These are phyloP conservation scores for Xylaria sp. DNA, from an alignment of 2,329 filamentous ascomycete genomes.

Conservation along the genomic window DNA sequence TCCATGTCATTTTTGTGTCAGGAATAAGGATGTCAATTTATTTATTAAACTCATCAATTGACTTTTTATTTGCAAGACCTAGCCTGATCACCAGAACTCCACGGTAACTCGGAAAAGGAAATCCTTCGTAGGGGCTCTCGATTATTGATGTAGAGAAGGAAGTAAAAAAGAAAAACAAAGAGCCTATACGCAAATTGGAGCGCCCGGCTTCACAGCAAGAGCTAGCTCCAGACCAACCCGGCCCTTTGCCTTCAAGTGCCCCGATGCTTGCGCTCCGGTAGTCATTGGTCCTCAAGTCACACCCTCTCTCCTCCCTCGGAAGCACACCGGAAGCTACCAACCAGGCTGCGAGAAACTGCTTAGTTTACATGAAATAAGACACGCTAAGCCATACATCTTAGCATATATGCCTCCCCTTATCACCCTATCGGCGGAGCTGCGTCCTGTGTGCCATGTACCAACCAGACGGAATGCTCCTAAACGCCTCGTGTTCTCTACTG, in stretches of 20 bases:
- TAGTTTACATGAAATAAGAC: slow-evolving; percentile 48
- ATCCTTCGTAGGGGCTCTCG: slow-evolving; percentile 22
- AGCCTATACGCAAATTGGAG: slow-evolving; percentile 18
- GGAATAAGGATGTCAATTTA: slow-evolving; percentile 24
- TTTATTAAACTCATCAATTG: slow-evolving; percentile 37
- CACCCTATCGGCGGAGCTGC: slow-evolving; percentile 18
- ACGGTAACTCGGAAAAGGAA: slow-evolving; percentile 28
- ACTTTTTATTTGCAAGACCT: slow-evolving; percentile 47
- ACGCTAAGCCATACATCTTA: slow-evolving; percentile 33
- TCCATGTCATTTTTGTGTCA: neutral
- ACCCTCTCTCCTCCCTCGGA: neutral
- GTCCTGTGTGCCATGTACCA: slow-evolving; percentile 29
- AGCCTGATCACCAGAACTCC: slow-evolving; percentile 40
- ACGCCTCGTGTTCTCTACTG: slow-evolving; percentile 36
- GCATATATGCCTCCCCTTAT: slow-evolving; percentile 33
- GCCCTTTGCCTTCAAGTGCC: slow-evolving; percentile 19
- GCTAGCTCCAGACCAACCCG: slow-evolving; percentile 14
- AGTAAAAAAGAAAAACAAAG: slow-evolving; percentile 10
- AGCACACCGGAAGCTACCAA: slow-evolving; percentile 32
- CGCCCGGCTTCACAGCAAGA: slow-evolving; percentile 10
- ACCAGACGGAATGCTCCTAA: slow-evolving; percentile 35
- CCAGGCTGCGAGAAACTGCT: slow-evolving; percentile 36
- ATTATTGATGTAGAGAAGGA: slow-evolving; percentile 31
- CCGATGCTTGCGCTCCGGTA: slow-evolving; percentile 21
- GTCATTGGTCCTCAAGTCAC: slow-evolving; percentile 20